Evolutionary conservation across 1,139 yeast species (phyloP), one percentile per base, ranked within the genome.

Genomic region (Yamadazyma atlantica): DNA sequence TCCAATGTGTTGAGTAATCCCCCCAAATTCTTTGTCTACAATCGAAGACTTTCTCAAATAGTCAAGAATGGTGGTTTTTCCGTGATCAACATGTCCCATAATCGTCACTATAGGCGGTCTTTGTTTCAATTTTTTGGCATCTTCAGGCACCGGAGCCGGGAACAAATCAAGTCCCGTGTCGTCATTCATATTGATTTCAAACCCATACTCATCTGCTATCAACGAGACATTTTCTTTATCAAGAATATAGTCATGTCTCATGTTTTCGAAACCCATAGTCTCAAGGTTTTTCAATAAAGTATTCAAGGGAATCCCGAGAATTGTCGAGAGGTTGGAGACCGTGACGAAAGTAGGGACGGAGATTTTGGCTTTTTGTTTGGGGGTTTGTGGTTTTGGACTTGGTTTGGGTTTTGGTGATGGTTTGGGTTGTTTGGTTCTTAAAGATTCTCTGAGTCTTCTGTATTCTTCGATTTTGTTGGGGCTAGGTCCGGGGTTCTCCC

Each of bases 61-160:
- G 57, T 94, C 98, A 42, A 92, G 71, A 46, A 92, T 84, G 0
- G 98, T 90, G 1, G 99, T 92, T 57, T 92, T 92, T 1, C 99
- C 99, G 57, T 92, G 99, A 60, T 92, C 99, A 29, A 92, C 98
- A 61, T 92, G 99, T 4, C 99, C 99, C 97, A 92, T 92, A 37
- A 92, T 87, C 0, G 98, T 90, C 1, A 92, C 97, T 18, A 92
- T 85, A 0, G 99, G 98, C 0, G 98, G 89, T 48, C 98, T 70
- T 12, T 81, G 72, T 37, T 79, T 79, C 44, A 85, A 59, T 16
- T 59, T 49, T 2, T 30, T 4, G 70, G 64, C 31, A 13, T 36
- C 42, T 29, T 40, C 44, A 7, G 39, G 42, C 8, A 57, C 63
- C 1, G 68, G 51, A 29, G 55, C 65, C 35, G 82, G 78, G 49